Base-by-base conservation (phyloP, 2,329 filamentous ascomycete species). In the Aspergillus sp. region DNA sequence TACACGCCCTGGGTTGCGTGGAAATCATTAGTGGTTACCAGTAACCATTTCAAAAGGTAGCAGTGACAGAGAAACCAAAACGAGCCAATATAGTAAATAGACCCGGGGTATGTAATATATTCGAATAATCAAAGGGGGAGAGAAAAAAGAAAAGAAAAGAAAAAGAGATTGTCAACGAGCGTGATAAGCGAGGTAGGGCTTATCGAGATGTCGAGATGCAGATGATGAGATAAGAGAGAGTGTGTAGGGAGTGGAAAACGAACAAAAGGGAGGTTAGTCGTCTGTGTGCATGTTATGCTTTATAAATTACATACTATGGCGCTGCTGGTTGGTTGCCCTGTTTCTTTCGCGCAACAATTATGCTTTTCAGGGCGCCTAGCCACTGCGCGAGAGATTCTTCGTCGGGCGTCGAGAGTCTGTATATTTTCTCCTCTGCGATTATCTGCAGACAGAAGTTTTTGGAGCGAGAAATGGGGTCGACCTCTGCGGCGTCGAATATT, bases 371-470 rank as follows among this genome's bases (percentile, higher is more conserved):
- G 0, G 92, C 90, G 2, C 93, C 95, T 1, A 99, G 81, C 78
- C 91, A 96, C 63, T 88, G 89, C 39, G 93, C 87, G 56, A 98
- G 78, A 1, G 83, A 81, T 67, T 97, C 91, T 72, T 99, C 95
- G 67, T 91, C 87, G 18, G 85, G 80, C 0, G 92, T 86, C 69
- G 88, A 90, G 63, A 95, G 89, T 30, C 88, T 84, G 66, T 88
- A 90, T 55, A 84, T 89, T 76, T 91, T 95, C 70, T 98, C 93
- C 67, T 97, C 93, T 36, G 89, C 90, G 68, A 99, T 96, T 66
- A 98, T 84, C 74, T 98, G 93, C 71, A 98, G 82, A 74, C 95
- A 98, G 70, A 90, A 87, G 47, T 82, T 83, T 78, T 96, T 97
- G 65, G 87, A 95, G 68, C 84, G 89, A 67, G 89, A 93, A 61